phyloP scores from a whole-genome alignment of 2,329 filamentous ascomycete species.

The Juglanconis sp. region DNA sequence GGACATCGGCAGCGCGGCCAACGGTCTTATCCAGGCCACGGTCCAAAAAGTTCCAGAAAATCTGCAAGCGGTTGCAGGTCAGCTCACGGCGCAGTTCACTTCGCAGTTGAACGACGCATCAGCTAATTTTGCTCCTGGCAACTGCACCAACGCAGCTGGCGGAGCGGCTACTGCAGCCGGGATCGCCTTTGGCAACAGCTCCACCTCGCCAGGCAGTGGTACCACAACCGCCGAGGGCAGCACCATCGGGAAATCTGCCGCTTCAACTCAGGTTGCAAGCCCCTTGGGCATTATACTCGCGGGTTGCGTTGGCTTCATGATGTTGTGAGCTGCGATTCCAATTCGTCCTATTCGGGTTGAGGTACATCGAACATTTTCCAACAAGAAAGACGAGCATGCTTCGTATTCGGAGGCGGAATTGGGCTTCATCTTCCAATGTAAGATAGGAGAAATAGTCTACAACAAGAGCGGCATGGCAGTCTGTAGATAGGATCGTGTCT shows the following conservation, averaged over 20 bases:
- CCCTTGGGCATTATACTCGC: conserved; percentile 6
- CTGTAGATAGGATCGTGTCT: too few relatives aligned
- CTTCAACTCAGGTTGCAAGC: conserved; percentile 1
- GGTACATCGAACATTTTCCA: neutral
- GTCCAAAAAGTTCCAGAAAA: conserved; percentile 28
- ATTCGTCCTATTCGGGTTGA: neutral
- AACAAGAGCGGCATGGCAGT: too few relatives aligned
- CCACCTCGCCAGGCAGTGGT: neutral
- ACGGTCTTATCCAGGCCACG: conserved; percentile 28
- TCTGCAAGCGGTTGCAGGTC: conserved; percentile 26
- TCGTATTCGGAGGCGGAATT: neutral
- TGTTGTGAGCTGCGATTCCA: neutral
- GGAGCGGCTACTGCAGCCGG: conserved; percentile 7
- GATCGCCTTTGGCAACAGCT: conserved; percentile 6
- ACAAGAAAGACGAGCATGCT: neutral
- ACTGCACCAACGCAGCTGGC: conserved; percentile 26
- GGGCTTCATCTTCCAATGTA: too few relatives aligned
- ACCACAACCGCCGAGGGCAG: neutral
- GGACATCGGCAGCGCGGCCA: conserved; percentile 23
- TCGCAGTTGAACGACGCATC: conserved; percentile 23
- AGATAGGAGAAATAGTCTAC: too few relatives aligned
- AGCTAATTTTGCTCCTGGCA: conserved; percentile 25
- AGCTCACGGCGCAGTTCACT: conserved; percentile 25
- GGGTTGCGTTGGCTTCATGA: conserved; percentile 7
- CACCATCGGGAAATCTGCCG: neutral